Evolutionary conservation across 2,329 filamentous ascomycete species (phyloP), one percentile per base, ranked within the genome.

Genomic region (Emergomyces orientalis): DNA sequence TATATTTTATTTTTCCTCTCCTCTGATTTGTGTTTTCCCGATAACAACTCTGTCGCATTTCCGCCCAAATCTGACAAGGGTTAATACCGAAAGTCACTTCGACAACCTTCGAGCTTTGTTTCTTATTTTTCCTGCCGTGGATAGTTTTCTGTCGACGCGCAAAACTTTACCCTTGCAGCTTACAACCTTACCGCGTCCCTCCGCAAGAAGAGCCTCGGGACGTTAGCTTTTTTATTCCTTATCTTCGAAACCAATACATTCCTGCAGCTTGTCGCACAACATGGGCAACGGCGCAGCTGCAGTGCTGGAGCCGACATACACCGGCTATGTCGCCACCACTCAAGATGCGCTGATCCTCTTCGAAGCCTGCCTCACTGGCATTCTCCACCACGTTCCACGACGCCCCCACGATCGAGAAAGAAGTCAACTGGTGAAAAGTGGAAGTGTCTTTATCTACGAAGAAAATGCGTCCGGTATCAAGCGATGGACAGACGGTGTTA

Each of bases 401-500:
- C 84, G 92, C 61, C 92, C 92, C 1, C 90, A 96, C 73, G 92
- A 96, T 70, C 83, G 90, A 60, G 92, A 96, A 75, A 84, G 91
- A 60, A 80, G 81, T 30, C 81, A 85, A 25, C 83, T 96, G 60
- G 94, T 96, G 71, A 84, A 84, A 67, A 95, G 90, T 68, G 92
- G 92, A 43, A 88, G 88, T 67, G 84, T 96, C 56, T 94, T 96
- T 76, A 90, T 96, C 67, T 97, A 96, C 74, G 91, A 96, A 71
- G 91, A 96, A 73, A 88, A 90, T 65, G 87, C 90, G 0, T 95
- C 91, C 0, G 91, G 91, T 5, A 96, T 96, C 77, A 95, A 95
- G 78, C 83, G 92, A 62, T 97, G 92, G 92, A 96, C 91, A 0
- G 92, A 97, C 69, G 91, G 92, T 17, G 85, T 93, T 13, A 87